phyloP scores from a whole-genome alignment of 345 rosid genomes.

The Aquilaria sinensis region DNA sequence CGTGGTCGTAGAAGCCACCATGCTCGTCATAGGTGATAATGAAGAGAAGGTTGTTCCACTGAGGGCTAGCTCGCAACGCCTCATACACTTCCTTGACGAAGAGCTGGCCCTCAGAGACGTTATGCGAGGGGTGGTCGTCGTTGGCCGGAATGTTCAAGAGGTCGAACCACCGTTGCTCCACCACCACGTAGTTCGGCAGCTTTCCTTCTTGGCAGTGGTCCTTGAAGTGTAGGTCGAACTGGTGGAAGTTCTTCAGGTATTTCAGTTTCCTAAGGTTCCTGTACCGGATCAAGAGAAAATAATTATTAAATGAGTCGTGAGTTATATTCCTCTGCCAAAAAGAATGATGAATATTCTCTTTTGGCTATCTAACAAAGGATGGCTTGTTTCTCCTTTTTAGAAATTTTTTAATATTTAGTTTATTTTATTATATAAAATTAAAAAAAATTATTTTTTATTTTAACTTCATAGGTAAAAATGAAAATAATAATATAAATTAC shows the following conservation, averaged over 20 bases:
- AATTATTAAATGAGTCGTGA: background rate
- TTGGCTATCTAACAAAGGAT: no score
- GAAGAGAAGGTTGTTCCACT: constrained; percentile 46
- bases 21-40: constrained; percentile 47
- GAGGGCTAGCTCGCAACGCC: constrained; percentile 44
- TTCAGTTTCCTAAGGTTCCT: constrained; percentile 41
- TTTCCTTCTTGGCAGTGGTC: constrained; percentile 40
- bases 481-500: no score
- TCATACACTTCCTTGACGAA: constrained; percentile 51
- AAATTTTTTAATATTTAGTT: no score
- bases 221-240: constrained; percentile 34
- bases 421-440: no score
- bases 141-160: constrained; percentile 31
- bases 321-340: no score
- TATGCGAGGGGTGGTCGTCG: constrained; percentile 54
- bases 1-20: constrained; percentile 58
- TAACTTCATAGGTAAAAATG: no score
- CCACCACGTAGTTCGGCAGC: constrained; percentile 43
- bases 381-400: no score
- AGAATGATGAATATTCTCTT: no score
- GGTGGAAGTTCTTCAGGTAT: constrained; percentile 36
- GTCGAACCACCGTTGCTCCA: constrained; percentile 41
- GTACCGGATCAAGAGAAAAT: background rate
- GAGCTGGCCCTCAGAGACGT: constrained; percentile 46
- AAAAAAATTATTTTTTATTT: no score